These are phyloP conservation scores for Butyriboletus loyo DNA, from an alignment of 768 basidiomycete genomes.

Conservation along the genomic window DNA sequence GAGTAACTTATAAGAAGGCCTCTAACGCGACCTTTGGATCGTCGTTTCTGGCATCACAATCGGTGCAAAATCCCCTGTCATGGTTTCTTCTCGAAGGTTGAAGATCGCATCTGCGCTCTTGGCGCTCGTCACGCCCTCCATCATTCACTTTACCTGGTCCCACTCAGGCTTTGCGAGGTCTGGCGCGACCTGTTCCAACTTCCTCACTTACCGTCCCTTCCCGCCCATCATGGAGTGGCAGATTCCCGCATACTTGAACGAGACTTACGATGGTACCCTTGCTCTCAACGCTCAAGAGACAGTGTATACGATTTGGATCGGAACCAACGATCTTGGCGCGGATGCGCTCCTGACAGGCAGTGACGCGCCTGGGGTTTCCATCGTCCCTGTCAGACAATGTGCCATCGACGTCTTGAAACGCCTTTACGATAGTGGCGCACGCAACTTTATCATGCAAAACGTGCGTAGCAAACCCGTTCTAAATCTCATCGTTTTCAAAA, in stretches of 20 bases:
- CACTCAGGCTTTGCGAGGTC: constrained; percentile 46
- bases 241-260: constrained; percentile 50
- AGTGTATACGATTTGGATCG: constrained; percentile 66
- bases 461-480: constrained; percentile 33
- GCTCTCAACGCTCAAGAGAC: constrained; percentile 40
- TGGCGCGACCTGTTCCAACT: constrained; percentile 66
- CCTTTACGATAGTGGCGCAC: constrained; percentile 55
- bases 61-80: not conserved
- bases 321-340: constrained; percentile 61
- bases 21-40: too few relatives aligned
- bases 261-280: constrained; percentile 41
- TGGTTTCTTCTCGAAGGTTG: not conserved
- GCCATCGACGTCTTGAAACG: constrained; percentile 58
- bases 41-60: not conserved
- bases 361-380: constrained; percentile 42
- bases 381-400: constrained; percentile 57
- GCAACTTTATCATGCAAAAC: constrained; percentile 70
- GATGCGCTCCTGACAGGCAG: constrained; percentile 52
- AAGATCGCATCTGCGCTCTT: constrained; percentile 9
- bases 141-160: not conserved
- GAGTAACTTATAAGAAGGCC: not conserved
- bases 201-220: constrained; percentile 54
- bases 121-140: constrained; percentile 6
- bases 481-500: not conserved
- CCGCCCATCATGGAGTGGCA: constrained; percentile 49